phyloP scores from a whole-genome alignment of 2,329 filamentous ascomycete species.

The Ophiostoma tasmaniense region DNA sequence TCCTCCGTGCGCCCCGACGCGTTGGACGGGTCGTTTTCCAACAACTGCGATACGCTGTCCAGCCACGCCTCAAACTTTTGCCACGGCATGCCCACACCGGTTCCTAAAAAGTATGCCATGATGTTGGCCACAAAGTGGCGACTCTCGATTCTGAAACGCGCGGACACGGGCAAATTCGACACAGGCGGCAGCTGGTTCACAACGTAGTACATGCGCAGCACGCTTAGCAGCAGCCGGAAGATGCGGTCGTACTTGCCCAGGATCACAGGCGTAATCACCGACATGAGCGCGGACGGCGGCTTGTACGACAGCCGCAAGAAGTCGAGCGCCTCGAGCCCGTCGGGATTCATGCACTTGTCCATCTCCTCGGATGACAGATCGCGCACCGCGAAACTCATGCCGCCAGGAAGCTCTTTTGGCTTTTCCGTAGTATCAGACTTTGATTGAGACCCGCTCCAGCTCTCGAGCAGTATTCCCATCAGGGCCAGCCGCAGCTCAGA shows the following conservation, averaged over 20 bases:
- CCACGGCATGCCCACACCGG: constrained; percentile 69
- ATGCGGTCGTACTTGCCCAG: constrained; percentile 76
- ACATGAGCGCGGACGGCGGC: constrained; percentile 59
- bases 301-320: constrained; percentile 84
- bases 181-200: constrained; percentile 46
- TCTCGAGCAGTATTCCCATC: constrained; percentile 76
- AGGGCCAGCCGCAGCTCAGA: constrained; percentile 85
- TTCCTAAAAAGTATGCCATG: constrained; percentile 70
- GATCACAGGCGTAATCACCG: constrained; percentile 62
- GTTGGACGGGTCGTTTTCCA: constrained; percentile 34
- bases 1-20: constrained; percentile 26
- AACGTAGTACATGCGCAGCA: constrained; percentile 71
- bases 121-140: constrained; percentile 70
- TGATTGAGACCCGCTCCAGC: constrained; percentile 31
- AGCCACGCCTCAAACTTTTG: constrained; percentile 58
- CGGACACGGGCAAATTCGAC: neutral
- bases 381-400: constrained; percentile 75
- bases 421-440: neutral
- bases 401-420: constrained; percentile 48
- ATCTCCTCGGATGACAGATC: constrained; percentile 72
- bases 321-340: constrained; percentile 81
- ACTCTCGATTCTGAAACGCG: constrained; percentile 63
- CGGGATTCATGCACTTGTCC: constrained; percentile 70
- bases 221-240: constrained; percentile 69
- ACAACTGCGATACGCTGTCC: constrained; percentile 49